Evolutionary conservation across 1,284 basidiomycete genomes (phyloP).

Genomic region (Ceratobasidium sp.): DNA sequence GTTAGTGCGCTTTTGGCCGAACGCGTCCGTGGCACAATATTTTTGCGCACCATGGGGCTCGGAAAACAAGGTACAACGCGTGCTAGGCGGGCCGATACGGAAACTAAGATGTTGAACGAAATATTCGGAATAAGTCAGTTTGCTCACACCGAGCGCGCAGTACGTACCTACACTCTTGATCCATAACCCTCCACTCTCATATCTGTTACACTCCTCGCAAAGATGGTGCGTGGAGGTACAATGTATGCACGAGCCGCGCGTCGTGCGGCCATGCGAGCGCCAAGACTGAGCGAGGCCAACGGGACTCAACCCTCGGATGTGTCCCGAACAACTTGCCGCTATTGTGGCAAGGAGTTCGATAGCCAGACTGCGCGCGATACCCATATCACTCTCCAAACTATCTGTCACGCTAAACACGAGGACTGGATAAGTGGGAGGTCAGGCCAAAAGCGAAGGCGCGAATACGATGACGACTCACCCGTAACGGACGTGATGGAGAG

Average conservation of each 20-base stretch:
- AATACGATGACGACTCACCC: not conserved
- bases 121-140: too few relatives aligned
- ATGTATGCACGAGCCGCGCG: conserved; percentile 16
- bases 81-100: too few relatives aligned
- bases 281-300: not conserved
- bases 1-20: not conserved
- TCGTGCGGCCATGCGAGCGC: not conserved
- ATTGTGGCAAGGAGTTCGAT: not conserved
- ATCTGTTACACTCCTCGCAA: not conserved
- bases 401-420: not conserved
- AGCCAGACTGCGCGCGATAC: not conserved
- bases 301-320: not conserved
- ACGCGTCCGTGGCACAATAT: not conserved
- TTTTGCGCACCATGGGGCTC: not conserved
- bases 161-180: too few relatives aligned
- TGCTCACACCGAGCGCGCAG: too few relatives aligned
- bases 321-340: not conserved
- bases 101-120: too few relatives aligned
- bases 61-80: not conserved
- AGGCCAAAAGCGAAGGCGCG: not conserved
- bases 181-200: too few relatives aligned
- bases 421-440: not conserved
- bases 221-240: not conserved
- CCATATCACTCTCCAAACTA: not conserved
- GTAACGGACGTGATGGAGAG: not conserved